Conservation (phyloP, 768 basidiomycete genomes). For the Termitomyces sp. region DNA sequence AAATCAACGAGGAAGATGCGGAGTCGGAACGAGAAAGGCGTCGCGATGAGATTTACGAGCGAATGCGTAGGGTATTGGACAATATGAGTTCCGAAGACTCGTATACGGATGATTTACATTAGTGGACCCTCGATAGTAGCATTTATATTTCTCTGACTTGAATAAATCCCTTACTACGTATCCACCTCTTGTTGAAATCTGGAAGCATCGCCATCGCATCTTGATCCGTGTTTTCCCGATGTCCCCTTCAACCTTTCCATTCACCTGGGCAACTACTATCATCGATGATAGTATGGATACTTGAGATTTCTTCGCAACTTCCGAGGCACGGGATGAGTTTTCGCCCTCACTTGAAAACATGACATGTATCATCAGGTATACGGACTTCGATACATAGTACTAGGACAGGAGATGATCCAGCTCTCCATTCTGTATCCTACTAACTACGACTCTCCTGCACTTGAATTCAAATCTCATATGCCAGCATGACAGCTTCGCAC, state of each 20-base stretch:
- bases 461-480: background rate
- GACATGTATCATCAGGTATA: too few relatives aligned
- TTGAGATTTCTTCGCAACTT: background rate
- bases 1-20: background rate
- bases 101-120: background rate
- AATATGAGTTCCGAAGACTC: too few relatives aligned
- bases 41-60: background rate
- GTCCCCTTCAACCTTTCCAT: too few relatives aligned
- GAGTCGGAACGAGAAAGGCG: background rate
- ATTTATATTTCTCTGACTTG: too few relatives aligned
- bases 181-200: too few relatives aligned
- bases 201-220: too few relatives aligned
- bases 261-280: too few relatives aligned
- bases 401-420: background rate
- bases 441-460: background rate
- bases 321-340: constrained; percentile 3
- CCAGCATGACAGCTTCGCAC: background rate
- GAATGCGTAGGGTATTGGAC: background rate
- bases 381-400: too few relatives aligned
- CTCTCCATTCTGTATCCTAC: background rate
- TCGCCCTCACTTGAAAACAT: constrained; percentile 3
- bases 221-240: too few relatives aligned
- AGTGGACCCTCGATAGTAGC: too few relatives aligned
- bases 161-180: too few relatives aligned
- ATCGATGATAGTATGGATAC: background rate